Evolutionary conservation across 805 yeast species (phyloP).

Genomic region (Limtongozyma cylindracea): DNA sequence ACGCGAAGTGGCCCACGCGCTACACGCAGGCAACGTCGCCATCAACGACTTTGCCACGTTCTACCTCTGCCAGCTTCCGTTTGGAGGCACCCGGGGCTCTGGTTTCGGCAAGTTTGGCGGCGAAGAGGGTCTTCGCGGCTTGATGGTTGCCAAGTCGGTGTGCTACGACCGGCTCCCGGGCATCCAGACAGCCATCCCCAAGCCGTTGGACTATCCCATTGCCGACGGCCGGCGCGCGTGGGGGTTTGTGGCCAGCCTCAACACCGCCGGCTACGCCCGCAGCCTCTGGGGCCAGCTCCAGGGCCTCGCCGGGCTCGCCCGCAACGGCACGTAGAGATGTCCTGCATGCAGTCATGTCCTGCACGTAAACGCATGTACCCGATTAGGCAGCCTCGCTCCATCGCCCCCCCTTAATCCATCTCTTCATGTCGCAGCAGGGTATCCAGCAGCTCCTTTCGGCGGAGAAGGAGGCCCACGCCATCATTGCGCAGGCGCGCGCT

Average conservation of each 20-base stretch:
- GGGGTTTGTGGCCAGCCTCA: constrained; percentile 64
- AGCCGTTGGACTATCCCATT: constrained; percentile 81
- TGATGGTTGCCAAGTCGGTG: constrained; percentile 69
- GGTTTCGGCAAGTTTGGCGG: constrained; percentile 98
- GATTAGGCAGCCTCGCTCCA: too few species aligned
- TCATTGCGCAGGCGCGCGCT: too few species aligned
- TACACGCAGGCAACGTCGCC: constrained; percentile 81
- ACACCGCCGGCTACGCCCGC: constrained; percentile 61
- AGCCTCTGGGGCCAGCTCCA: constrained; percentile 38
- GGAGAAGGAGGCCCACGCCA: too few species aligned
- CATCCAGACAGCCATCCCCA: constrained; percentile 64
- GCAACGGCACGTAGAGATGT: too few species aligned
- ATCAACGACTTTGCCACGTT: constrained; percentile 95
- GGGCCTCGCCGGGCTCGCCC: constrained; percentile 12
- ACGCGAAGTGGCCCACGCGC: constrained; percentile 30
- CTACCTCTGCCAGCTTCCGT: constrained; percentile 88
- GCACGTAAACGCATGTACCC: too few species aligned
- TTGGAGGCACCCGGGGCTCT: constrained; percentile 82
- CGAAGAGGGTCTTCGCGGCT: constrained; percentile 81
- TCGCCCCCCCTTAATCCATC: too few species aligned
- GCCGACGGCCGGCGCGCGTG: constrained; percentile 63
- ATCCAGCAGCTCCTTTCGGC: too few species aligned
- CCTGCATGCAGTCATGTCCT: too few species aligned
- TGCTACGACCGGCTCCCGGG: constrained; percentile 47
- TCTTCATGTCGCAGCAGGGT: too few species aligned